A percentile compares a stretch with the other conserved stretches of the same genome.
Evolutionary conservation across 208 protist species (phyloP).

Genomic region (Willaertia magna): DNA sequence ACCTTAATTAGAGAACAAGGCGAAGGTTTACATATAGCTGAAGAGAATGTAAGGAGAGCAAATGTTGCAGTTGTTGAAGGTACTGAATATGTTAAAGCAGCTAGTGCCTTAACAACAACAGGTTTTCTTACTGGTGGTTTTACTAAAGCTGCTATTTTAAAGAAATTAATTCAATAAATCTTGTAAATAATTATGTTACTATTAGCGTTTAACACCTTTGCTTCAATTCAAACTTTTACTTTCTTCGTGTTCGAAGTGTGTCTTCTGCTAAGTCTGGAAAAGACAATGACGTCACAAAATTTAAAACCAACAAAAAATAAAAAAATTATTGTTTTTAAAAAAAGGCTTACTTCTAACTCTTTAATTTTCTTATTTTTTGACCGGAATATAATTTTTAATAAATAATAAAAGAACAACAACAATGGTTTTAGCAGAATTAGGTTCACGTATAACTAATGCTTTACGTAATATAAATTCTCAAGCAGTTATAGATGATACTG

Average conservation of each 20-base stretch:
- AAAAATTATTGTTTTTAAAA: no score
- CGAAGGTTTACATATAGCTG: neutral
- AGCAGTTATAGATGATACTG: slow-evolving; percentile 79
- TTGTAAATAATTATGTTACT: no score
- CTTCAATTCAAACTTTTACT: no score
- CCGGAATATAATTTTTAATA: no score
- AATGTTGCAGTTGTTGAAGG: neutral
- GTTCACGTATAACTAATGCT: slow-evolving; percentile 75
- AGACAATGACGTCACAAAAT: no score
- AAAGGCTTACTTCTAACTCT: no score
- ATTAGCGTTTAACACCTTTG: no score
- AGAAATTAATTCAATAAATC: neutral
- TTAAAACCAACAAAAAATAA: no score
- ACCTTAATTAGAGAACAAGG: neutral
- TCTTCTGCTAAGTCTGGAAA: no score
- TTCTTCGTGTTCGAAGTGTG: no score
- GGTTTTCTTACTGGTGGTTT: neutral
- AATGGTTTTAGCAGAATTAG: slow-evolving; percentile 82
- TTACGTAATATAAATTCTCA: slow-evolving; percentile 71
- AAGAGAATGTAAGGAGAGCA: neutral
- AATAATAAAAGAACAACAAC: neutral
- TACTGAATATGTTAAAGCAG: neutral
- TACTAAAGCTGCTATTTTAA: neutral
- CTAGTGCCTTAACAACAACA: neutral
- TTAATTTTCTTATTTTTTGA: no score